Conservation (phyloP, 2,329 filamentous ascomycete species). For the Ophiostoma fasciatum region DNA sequence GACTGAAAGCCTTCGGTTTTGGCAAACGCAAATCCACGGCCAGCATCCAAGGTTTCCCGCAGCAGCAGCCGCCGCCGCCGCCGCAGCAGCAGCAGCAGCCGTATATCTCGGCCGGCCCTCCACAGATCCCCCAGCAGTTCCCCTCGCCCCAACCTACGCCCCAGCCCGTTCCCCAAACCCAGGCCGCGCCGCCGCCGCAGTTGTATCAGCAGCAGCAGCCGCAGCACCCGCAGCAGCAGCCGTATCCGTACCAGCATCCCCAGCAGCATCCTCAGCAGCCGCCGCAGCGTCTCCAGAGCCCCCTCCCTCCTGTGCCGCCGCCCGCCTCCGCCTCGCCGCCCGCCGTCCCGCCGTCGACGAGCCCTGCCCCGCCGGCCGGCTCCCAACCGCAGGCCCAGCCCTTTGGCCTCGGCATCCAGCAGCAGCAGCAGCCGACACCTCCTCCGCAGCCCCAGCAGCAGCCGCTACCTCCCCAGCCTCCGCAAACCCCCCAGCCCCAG, state of each 20-base stretch:
- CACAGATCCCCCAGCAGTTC: not conserved
- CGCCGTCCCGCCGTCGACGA: not conserved
- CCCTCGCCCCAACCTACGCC: not conserved
- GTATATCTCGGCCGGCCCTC: not conserved
- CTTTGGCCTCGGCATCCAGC: not conserved
- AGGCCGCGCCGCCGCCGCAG: no score
- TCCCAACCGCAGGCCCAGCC: no score
- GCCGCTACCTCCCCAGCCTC: slow-evolving; percentile 26
- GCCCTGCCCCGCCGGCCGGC: no score
- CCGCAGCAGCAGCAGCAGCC: not conserved
- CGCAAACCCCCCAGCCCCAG: not conserved
- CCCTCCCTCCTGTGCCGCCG: not conserved
- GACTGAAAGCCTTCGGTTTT: slow-evolving; percentile 66
- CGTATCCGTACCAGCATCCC: no score
- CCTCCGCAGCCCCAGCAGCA: no score
- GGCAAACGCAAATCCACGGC: slow-evolving; percentile 60
- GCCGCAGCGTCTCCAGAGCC: no score
- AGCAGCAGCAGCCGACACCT: not conserved
- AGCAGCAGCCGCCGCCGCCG: not conserved
- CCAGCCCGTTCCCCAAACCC: not conserved
- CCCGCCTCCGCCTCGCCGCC: not conserved
- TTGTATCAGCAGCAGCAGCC: no score
- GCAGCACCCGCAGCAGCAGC: no score
- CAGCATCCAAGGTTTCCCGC: slow-evolving; percentile 29
- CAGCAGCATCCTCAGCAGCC: no score